These are phyloP conservation scores for Zygnema cylindricum DNA, from an alignment of 139 green algal species.

Conservation along the genomic window DNA sequence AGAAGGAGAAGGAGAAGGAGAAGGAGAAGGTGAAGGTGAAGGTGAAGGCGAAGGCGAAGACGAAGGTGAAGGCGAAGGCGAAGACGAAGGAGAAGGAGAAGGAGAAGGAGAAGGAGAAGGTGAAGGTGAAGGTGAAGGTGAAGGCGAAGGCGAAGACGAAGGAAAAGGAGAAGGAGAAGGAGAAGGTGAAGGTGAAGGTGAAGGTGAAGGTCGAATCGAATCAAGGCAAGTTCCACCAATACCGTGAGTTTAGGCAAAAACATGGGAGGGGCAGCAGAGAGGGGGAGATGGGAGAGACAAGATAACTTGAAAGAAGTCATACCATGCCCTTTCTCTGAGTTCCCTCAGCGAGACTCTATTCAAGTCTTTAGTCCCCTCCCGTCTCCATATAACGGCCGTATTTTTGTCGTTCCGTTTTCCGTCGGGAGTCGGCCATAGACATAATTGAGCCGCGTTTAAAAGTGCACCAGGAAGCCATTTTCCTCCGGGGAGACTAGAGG, in stretches of 20 bases:
- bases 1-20: background rate
- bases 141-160: background rate
- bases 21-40: background rate
- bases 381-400: slow-evolving; percentile 79
- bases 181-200: background rate
- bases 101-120: background rate
- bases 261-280: background rate
- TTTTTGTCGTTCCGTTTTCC: slow-evolving; percentile 12
- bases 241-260: background rate
- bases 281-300: background rate
- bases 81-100: background rate
- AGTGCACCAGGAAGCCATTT: slow-evolving; percentile 79
- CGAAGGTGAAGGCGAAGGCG: slow-evolving; percentile 10
- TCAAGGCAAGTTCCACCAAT: background rate
- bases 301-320: background rate
- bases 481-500: slow-evolving; percentile 62
- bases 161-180: slow-evolving; percentile 24
- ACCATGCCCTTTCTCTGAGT: slow-evolving; percentile 61
- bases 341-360: slow-evolving; percentile 64
- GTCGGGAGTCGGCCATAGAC: slow-evolving; percentile 33
- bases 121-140: slow-evolving; percentile 9
- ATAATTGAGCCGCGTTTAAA: slow-evolving; percentile 81
- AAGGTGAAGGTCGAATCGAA: background rate
- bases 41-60: background rate
- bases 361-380: slow-evolving; percentile 66